Base-by-base conservation (phyloP, 2,329 filamentous ascomycete genomes). In the Ophiocordyceps camponoti-floridani region DNA sequence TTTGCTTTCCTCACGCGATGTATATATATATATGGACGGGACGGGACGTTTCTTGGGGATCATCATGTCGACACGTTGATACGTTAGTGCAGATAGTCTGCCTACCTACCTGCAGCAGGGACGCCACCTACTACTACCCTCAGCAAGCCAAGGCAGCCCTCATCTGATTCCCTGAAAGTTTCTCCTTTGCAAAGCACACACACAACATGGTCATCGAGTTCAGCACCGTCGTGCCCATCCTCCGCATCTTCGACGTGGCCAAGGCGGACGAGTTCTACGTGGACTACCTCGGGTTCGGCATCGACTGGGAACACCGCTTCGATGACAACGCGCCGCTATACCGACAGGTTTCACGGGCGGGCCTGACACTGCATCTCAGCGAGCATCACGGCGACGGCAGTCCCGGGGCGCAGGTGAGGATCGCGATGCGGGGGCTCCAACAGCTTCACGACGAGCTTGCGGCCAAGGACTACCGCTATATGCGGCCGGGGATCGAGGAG, bases 261-360 rank as follows among this genome's bases (percentile, higher is more conserved):
- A 52, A 51, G 40, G 49, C 50, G 18, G 48, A 51, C 16, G 50
- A 50, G 30, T 52, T 52, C 43, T 52, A 52, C 46, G 38, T 49
- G 27, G 44, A 41, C 33, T 50, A 49, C 35, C 45, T 51, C 27
- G 50, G 49, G 38, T 52, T 52, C 46, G 41, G 23, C 23, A 42
- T 47, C 16, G 49, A 52, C 42, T 51, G 49, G 49, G 48, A 51
- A 11, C 51, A 52, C 46, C 47, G 47, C 26, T 50, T 48, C 44
- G 51, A 50, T 45, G 46, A 47, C n/a, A 43, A 40, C 38, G 46
- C 45, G 3, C 51, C 51, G 16, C 42, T 51, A 26, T 52, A 52
- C 43, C 45, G 49, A 14, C 49, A 52, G 35, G 43, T 52, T 16
- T 52, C 49, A 14, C 43, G 46, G 4, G 45, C 28, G 12, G 43